Evolutionary conservation across 306 rosid genomes (phyloP), one percentile per base, ranked within the genome.

Genomic region (Cyamopsis tetragonoloba): DNA sequence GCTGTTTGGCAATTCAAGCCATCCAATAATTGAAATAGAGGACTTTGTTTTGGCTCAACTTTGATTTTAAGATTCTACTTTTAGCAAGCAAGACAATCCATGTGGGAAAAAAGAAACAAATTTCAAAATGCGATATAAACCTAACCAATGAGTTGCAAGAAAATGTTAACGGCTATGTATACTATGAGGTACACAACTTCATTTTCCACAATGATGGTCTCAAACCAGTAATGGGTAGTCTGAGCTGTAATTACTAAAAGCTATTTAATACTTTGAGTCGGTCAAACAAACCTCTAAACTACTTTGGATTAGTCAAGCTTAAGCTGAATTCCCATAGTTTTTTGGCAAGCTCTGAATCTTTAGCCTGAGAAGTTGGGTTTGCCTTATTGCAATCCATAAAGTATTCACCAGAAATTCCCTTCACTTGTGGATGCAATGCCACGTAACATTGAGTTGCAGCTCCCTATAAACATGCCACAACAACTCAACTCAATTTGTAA

Each of bases 361-460:
- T 58, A 8, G 91, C 91, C 43, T 23, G 73, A 54, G 87, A n/a
- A 51, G 80, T 81, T 39, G 92, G 78, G 54, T 66, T 78, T 32
- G 82, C 82, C 39, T 67, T 70, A 61, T 92, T 82, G 63, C 88
- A 61, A 49, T 87, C 89, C 32, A 41, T 63, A 75, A 87, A 89
- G 74, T 86, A 89, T 56, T 80, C 82, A 3, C 92, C 89, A 56
- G 77, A 76, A 26, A 79, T 56, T 68, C 87, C 95, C 75, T 77
- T 78, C 3, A 86, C 85, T 58, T 79, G 91, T 37, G 93, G 92
- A 78, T 89, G 89, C 71, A 92, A 71, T 72, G 96, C 95, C 37
- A 83, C 80, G 13, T 80, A 85, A 78, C 96, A 89, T 46, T 92
- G 86, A n/a, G 96, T 85, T 11, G 96, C 95, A 14, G 95, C 96